A percentile compares a stretch with the other conserved stretches of the same genome.
Conservation (phyloP, 2,329 filamentous ascomycete species). For the Monosporascus cannonballus region DNA sequence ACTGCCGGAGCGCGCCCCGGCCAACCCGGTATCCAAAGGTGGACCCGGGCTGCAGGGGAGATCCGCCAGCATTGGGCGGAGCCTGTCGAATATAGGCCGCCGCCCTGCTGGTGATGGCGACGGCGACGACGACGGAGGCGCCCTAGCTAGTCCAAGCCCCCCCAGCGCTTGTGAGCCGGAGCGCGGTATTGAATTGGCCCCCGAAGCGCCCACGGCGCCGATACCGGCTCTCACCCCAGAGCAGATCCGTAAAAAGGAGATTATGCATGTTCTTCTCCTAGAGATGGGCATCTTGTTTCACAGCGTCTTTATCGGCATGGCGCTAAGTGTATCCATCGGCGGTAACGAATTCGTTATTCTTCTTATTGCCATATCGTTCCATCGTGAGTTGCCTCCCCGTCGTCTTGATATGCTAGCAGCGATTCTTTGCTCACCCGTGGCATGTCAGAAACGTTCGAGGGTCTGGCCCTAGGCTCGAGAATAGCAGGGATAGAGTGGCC, state of each 20-base stretch:
- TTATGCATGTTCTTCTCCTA: constrained; percentile 54
- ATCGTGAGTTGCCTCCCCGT: constrained; percentile 17
- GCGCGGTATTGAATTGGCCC: not conserved
- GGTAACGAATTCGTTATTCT: constrained; percentile 45
- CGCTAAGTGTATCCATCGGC: constrained; percentile 44
- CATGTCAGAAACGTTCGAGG: constrained; percentile 39
- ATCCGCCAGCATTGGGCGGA: constrained; percentile 27
- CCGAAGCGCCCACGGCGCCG: not conserved
- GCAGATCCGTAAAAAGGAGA: constrained; percentile 37
- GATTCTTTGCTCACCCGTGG: not conserved
- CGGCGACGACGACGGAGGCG: not conserved
- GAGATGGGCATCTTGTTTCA: constrained; percentile 62
- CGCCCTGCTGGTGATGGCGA: not conserved
- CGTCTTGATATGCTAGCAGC: not conserved
- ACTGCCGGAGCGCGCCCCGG: constrained; percentile 1
- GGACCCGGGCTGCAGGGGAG: constrained; percentile 24
- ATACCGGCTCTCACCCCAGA: constrained; percentile 1
- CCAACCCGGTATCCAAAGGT: constrained; percentile 15
- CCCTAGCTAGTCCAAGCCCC: not conserved
- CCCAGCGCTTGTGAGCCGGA: not conserved
- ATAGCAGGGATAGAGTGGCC: constrained; percentile 50
- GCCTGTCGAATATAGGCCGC: constrained; percentile 17
- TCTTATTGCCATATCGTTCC: constrained; percentile 49
- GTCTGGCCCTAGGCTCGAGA: constrained; percentile 58
- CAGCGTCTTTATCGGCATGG: constrained; percentile 54